phyloP scores from a whole-genome alignment of 2,329 filamentous ascomycete species.

The Diaporthe citrichinensis region DNA sequence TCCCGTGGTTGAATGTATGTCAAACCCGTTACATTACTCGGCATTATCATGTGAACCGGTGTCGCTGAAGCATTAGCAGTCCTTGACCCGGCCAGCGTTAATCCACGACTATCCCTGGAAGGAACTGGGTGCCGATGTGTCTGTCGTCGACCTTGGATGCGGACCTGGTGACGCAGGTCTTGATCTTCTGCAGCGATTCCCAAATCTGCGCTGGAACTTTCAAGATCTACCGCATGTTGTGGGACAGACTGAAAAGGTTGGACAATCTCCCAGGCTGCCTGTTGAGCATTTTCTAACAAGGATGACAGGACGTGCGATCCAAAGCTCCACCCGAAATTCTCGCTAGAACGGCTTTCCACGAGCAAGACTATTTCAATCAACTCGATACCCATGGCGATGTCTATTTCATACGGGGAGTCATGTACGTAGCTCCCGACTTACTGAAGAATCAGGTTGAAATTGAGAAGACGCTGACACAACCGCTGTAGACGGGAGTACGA shows the following conservation, averaged over 20 bases:
- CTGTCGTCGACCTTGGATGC: background rate
- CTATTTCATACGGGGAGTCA: background rate
- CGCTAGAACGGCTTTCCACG: background rate
- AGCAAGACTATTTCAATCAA: slow-evolving; percentile 1
- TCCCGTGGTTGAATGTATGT: background rate
- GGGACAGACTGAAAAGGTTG: slow-evolving; percentile 1
- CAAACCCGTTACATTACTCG: background rate
- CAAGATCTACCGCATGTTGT: background rate
- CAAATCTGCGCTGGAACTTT: background rate
- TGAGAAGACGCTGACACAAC: background rate
- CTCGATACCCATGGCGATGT: background rate
- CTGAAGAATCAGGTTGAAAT: background rate
- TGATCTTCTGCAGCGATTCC: background rate
- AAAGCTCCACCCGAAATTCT: background rate
- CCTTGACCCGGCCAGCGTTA: background rate
- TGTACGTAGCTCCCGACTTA: background rate
- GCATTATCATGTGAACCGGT: background rate
- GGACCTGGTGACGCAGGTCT: background rate
- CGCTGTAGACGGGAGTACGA: background rate
- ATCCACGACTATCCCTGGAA: background rate
- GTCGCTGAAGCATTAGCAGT: background rate
- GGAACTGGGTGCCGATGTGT: background rate
- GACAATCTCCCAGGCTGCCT: background rate
- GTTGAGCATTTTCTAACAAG: background rate
- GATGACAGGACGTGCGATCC: background rate